Evolutionary conservation across 2,329 filamentous ascomycete species (phyloP), one percentile per base, ranked within the genome.

Genomic region (Fusarium irregulare): DNA sequence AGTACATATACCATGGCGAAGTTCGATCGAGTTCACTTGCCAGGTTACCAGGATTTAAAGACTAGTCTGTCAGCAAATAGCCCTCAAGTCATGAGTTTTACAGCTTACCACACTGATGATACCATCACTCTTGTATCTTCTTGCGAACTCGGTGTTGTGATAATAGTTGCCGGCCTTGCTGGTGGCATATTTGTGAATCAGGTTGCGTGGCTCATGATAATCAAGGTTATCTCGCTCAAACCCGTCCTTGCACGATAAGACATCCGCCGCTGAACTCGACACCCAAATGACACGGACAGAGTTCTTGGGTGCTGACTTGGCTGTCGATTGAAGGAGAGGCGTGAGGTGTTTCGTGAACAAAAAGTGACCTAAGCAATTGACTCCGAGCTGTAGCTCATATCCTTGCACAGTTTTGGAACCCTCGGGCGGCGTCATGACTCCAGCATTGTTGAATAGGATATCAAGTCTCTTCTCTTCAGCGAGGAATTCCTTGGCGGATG

Each of bases 361-460:
- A 58, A 82, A 82, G n/a, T 76, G 78, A 1, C 81, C 81, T 8
- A 83, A 65, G 49, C 80, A 80, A 56, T 83, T 83, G 2, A 78
- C 78, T 34, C 81, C 81, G 23, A 83, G 77, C 70, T 83, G 82
- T 20, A 83, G 76, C 69, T 83, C 82, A 54, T 83, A 79, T 4
- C 79, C 78, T 53, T 83, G 82, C 11, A 75, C 76, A 3, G 82
- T 83, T 74, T 77, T 78, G 27, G 76, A 79, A 0, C 79, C 81
- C n/a, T 75, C 72, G 0, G 83, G 81, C 2, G 81, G 76, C 5
- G 73, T 73, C 78, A 84, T 83, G 32, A 84, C 76, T 13, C 79
- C 83, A 0, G 83, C 83, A 74, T 85, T 85, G 66, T 85, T 82
- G 70, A 83, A 79, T 16, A 85, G 64, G 2, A 83, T 68, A 59